Base-by-base conservation (phyloP, 2,329 filamentous ascomycete genomes). In the Pestalotiopsis sp. region DNA sequence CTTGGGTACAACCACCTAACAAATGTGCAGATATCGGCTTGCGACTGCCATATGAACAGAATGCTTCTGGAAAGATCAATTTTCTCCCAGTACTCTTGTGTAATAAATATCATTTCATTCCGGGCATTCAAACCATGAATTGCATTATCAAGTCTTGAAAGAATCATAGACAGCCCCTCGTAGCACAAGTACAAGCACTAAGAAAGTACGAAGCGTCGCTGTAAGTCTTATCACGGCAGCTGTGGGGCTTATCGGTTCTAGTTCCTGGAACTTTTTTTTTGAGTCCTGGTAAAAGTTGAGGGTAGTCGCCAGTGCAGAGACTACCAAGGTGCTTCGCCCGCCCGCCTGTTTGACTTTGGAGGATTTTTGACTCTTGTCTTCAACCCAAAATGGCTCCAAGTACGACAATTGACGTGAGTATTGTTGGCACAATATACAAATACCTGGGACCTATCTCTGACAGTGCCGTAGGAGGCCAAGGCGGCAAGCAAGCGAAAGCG, bases 401-500 rank as follows among this genome's bases (percentile, higher is more conserved):
- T 31, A 62, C 70, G 68, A 67, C 65, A 63, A 39, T 69, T 52
- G 75, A 77, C 58, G 76, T 78, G 72, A 71, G 76, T 69, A 4
- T 31, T 20, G 12, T 3, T 13, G 25, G 11, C 59, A 17, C n/a
- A 25, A 14, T 5, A 7, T 23, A 23, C 6, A 7, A 7, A 41
- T 17, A 13, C 23, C 56, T 23, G 17, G 31, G 20, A 3, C 45
- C 17, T 23, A 20, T 25, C 70, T 59, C 57, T 74, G 59, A 75
- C 70, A 61, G 38, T 59, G 25, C 20, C 64, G 25, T 64, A 79
- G 76, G 78, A 82, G 58, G 77, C 79, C 70, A 77, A 76, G 69
- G 78, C 66, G 25, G 68, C 76, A 61, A 84, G 82, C 72, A 86
- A 86, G 76, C 80, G 84, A 59, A 86, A 86, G 77, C 76, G 83